phyloP scores from a whole-genome alignment of 345 rosid genomes.

The Microcos paniculata region DNA sequence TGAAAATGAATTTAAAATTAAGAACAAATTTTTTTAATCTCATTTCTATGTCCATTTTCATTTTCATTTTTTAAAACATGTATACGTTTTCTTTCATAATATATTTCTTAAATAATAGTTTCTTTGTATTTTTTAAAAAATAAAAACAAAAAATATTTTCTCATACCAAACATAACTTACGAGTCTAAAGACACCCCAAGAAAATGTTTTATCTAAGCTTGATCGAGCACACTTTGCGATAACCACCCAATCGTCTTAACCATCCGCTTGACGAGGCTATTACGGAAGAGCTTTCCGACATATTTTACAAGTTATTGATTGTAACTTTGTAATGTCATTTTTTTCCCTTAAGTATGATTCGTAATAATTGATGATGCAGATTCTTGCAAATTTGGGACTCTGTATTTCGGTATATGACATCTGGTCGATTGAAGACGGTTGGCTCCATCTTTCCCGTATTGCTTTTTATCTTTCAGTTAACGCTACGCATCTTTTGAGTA shows the following conservation, averaged over 20 bases:
- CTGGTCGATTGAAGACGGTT: constrained; percentile 60
- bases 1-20: too few relatives aligned
- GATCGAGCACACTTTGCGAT: constrained; percentile 68
- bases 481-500: neutral
- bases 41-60: too few relatives aligned
- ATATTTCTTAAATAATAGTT: too few relatives aligned
- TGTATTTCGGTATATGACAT: constrained; percentile 76
- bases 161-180: too few relatives aligned
- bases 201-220: constrained; percentile 74
- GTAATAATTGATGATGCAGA: constrained; percentile 36
- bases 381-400: constrained; percentile 67
- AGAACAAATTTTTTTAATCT: too few relatives aligned
- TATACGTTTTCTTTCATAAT: too few relatives aligned
- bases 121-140: too few relatives aligned
- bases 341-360: neutral
- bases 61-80: too few relatives aligned
- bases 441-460: constrained; percentile 63
- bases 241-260: constrained; percentile 72
- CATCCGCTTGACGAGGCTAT: constrained; percentile 68
- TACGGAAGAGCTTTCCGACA: constrained; percentile 32
- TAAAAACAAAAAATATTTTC: too few relatives aligned
- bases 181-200: neutral
- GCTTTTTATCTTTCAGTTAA: neutral
- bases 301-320: too few relatives aligned
- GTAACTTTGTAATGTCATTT: neutral